phyloP scores from a whole-genome alignment of 176 grass and related monocot genomes.

The Aegilops bicornis region DNA sequence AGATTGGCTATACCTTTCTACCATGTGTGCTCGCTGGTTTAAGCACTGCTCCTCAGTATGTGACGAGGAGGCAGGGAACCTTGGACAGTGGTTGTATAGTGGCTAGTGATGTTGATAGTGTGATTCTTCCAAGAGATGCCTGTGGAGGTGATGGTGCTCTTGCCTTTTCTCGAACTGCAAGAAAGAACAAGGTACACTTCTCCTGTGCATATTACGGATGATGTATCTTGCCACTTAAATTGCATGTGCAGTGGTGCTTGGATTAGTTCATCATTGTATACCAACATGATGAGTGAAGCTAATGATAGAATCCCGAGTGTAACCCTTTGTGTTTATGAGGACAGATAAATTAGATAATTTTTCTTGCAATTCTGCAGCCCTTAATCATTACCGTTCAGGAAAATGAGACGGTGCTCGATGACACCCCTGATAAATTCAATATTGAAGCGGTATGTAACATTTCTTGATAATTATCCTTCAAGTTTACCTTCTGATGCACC shows the following conservation, averaged over 20 bases:
- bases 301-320: neutral
- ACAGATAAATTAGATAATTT: neutral
- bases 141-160: conserved; percentile 81
- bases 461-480: conserved; percentile 4
- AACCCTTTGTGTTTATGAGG: neutral
- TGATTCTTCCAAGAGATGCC: conserved; percentile 77
- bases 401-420: conserved; percentile 93
- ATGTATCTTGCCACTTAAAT: neutral
- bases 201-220: neutral
- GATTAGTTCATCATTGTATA: neutral
- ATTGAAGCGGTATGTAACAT: conserved; percentile 54
- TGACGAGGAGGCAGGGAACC: conserved; percentile 34
- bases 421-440: conserved; percentile 75
- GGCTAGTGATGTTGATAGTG: conserved; percentile 75
- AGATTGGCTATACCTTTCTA: conserved; percentile 96
- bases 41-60: conserved; percentile 87
- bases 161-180: conserved; percentile 65
- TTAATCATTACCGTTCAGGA: conserved; percentile 87
- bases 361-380: conserved; percentile 48
- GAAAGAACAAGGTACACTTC: conserved; percentile 59
- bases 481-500: conserved; percentile 11
- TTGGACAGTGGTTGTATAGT: conserved; percentile 48
- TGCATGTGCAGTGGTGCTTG: neutral
- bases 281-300: neutral
- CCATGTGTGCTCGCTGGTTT: conserved; percentile 86